Percentiles rank a stretch among this genome's conserved stretches.
phyloP scores from a whole-genome alignment of 176 grass and related monocot species.

The bread wheat (Triticum aestivum) region DNA sequence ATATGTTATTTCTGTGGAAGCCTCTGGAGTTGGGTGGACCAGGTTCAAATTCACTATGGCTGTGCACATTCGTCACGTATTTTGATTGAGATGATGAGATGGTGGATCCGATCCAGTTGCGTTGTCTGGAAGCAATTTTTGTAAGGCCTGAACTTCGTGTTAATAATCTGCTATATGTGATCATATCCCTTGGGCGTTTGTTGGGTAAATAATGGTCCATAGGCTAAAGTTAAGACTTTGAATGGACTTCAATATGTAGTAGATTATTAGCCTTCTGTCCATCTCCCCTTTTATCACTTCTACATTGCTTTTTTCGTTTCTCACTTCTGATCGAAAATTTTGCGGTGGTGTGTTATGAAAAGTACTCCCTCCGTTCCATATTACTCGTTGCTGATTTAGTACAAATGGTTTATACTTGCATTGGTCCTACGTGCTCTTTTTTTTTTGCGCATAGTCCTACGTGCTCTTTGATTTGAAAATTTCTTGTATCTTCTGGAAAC shows the following conservation, averaged over 20 bases:
- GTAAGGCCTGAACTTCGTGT: neutral
- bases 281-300: no score
- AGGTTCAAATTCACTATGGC: neutral
- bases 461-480: no score
- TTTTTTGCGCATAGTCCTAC: no score
- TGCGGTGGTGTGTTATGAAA: no score
- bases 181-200: neutral
- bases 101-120: neutral
- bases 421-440: no score
- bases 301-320: no score
- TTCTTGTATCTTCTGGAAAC: no score
- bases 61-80: neutral
- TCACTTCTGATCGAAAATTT: no score
- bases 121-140: constrained; percentile 3
- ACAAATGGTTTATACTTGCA: no score
- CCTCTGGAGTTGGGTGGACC: neutral
- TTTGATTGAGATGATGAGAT: constrained; percentile 25
- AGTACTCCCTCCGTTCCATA: no score
- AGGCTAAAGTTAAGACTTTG: neutral
- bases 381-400: no score
- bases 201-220: constrained; percentile 10
- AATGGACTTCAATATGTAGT: neutral
- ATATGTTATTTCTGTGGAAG: neutral
- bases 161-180: constrained; percentile 10
- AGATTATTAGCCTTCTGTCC: neutral